These are phyloP conservation scores for Pleodorina starrii DNA, from an alignment of 139 green algal species.

Conservation along the genomic window DNA sequence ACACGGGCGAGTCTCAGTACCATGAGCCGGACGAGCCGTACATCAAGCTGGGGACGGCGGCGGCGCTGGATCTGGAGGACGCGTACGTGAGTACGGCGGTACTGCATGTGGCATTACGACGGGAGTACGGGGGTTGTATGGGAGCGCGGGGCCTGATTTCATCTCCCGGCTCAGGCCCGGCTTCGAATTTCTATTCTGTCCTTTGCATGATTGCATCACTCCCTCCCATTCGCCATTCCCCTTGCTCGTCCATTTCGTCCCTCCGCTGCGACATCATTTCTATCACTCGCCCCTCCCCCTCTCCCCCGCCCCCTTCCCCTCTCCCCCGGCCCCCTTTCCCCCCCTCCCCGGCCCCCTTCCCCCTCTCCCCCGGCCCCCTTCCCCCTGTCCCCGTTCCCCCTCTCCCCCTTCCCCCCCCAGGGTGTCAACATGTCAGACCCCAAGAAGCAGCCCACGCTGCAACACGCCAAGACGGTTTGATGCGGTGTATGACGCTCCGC, in stretches of 20 bases:
- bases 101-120: background rate
- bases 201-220: background rate
- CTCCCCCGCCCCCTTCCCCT: background rate
- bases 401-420: background rate
- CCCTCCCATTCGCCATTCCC: background rate
- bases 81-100: constrained; percentile 20
- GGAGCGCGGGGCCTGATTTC: too few species aligned
- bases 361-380: background rate
- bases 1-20: constrained; percentile 47
- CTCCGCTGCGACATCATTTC: background rate
- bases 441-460: background rate
- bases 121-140: background rate
- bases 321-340: background rate
- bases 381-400: background rate
- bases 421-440: background rate
- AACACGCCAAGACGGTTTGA: constrained; percentile 2
- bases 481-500: too few species aligned
- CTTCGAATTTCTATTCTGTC: background rate
- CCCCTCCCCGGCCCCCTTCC: background rate
- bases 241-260: background rate
- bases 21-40: constrained; percentile 41
- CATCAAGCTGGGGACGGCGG: background rate
- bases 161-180: background rate
- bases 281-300: background rate
- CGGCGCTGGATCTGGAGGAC: background rate